Base-by-base conservation (phyloP, 2,329 filamentous ascomycete genomes). In the Fusarium haematococcum region DNA sequence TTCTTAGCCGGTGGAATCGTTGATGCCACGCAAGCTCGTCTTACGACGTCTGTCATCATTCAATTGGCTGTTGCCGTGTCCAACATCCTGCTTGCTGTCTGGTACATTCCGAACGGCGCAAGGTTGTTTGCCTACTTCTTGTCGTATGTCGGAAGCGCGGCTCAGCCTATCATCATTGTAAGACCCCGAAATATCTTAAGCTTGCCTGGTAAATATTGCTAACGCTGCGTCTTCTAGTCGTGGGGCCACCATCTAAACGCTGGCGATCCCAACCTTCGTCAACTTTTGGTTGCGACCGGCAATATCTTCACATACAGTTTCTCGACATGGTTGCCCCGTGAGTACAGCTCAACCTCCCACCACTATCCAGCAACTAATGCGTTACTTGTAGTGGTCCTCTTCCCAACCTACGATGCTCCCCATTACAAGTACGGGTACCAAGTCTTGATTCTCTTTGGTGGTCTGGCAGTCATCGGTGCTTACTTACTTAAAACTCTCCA, bases 371-470 rank as follows among this genome's bases (percentile, higher is more conserved):
- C 16, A 27, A 7, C 54, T 57, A 57, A 57, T 25, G 20, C 0
- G 27, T 20, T 37, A 5, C 14, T n/a, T 18, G 20, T 2, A 58
- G 54, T 58, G 23, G 77, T 79, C 5, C 68, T 82, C 2, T 82
- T 81, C 59, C 80, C 80, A 9, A 81, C 80, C 0, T 80, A 82
- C 57, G 78, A 82, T 59, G 80, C 81, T 3, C 80, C 81, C 8
- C 74, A 80, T 18, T 82, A 82, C 67, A 77, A 79, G 37, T 81
- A 81, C 45, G 80, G 79, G 1, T 82, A 82, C 56, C 80, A 82
- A 64, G 70, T 81, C 25, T 56, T 81, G 54, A 80, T 81, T n/a
- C 48, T 82, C 7, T 82, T 79, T 56, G 80, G 80, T 14, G 80
- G 79, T 7, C 67, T 82, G 6, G 76, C 77, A 1, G 74, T 80